Conservation (phyloP, 202 grass and related monocot species). For the Zoysia matrella region DNA sequence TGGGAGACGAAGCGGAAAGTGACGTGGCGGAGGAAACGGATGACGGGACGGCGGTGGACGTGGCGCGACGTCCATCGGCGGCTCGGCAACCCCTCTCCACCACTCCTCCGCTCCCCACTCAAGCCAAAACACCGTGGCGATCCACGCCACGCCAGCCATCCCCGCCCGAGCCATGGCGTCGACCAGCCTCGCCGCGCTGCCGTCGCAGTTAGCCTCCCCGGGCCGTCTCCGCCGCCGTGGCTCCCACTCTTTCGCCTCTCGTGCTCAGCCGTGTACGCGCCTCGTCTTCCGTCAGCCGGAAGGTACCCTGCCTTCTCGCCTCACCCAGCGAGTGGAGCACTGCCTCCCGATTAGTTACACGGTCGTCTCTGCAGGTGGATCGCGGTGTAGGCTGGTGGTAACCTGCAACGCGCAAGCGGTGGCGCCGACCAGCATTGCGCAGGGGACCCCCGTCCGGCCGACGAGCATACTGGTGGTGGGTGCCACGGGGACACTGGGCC, state of each 20-base stretch:
- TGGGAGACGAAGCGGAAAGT: background rate
- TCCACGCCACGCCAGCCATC: background rate
- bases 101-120: conserved; percentile 32
- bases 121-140: conserved; percentile 13
- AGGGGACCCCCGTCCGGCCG: conserved; percentile 83
- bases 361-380: conserved; percentile 47
- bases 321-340: too few species aligned
- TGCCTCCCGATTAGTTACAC: background rate
- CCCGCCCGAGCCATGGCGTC: conserved; percentile 39
- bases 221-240: conserved; percentile 40
- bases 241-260: conserved; percentile 17
- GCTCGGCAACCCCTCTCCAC: conserved; percentile 54
- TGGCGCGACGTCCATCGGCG: conserved; percentile 78
- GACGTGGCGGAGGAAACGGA: conserved; percentile 29
- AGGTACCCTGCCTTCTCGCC: background rate
- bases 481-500: conserved; percentile 84
- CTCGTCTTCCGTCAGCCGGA: conserved; percentile 10
- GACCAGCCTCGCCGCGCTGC: conserved; percentile 56
- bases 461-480: conserved; percentile 89
- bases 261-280: conserved; percentile 15
- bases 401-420: too few species aligned
- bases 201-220: conserved; percentile 52
- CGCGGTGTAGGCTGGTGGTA: conserved; percentile 1
- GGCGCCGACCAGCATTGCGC: too few species aligned
- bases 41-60: conserved; percentile 50